Conservation (phyloP, 805 yeast genomes). For the Pichia gijzeniarum region DNA sequence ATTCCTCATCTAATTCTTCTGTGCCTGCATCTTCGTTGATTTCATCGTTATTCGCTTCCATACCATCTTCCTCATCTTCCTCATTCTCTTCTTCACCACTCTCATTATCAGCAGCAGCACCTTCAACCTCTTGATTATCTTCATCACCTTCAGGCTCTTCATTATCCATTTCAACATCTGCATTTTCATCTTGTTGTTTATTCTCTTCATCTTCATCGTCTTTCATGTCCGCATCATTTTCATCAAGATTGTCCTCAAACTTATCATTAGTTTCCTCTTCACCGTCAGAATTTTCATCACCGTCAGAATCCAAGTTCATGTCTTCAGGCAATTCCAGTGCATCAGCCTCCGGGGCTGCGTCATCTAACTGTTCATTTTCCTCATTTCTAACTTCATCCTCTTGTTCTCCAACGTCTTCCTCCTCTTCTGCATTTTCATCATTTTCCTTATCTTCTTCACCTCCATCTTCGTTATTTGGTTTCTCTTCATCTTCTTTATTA, state of each 20-base stretch:
- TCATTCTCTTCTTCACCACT: conserved; percentile 29
- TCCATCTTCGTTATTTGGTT: conserved; percentile 34
- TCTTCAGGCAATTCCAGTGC: conserved; percentile 90
- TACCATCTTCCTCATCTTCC: conserved; percentile 21
- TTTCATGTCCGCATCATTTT: conserved; percentile 21
- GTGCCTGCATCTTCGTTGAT: conserved; percentile 26
- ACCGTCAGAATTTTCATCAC: conserved; percentile 40
- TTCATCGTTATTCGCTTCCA: conserved; percentile 18
- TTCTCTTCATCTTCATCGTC: conserved; percentile 19
- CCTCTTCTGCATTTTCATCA: conserved; percentile 47
- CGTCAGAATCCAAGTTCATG: conserved; percentile 79
- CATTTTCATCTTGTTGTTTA: conserved; percentile 18
- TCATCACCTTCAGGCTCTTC: conserved; percentile 26
- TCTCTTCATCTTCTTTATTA: conserved; percentile 27
- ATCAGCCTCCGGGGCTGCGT: conserved; percentile 75
- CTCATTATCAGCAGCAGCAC: conserved; percentile 24
- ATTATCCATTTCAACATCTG: conserved; percentile 26
- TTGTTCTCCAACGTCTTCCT: conserved; percentile 74
- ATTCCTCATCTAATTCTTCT: conserved; percentile 26
- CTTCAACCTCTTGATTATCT: conserved; percentile 22
- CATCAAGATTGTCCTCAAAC: conserved; percentile 25
- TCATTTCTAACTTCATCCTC: conserved; percentile 71
- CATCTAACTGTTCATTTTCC: conserved; percentile 63
- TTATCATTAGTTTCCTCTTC: conserved; percentile 21
- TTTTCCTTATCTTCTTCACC: conserved; percentile 36